These are phyloP conservation scores for Arctium minus DNA, from an alignment of 129 eudicot genomes.

Conservation along the genomic window DNA sequence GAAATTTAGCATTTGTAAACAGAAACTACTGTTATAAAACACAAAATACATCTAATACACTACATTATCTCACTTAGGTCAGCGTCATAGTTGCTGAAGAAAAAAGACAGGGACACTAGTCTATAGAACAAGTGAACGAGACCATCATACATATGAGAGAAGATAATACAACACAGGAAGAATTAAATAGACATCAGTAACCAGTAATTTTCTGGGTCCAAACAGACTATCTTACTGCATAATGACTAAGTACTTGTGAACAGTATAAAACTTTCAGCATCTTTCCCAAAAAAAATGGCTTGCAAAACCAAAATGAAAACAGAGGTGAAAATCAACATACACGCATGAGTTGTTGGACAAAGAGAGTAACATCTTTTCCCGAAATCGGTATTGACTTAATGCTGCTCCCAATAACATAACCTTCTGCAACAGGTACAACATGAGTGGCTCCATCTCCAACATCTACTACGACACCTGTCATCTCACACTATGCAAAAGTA, in stretches of 20 bases:
- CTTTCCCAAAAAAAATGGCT: neutral
- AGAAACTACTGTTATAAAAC: too few species aligned
- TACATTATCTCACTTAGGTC: too few species aligned
- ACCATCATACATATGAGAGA: too few species aligned
- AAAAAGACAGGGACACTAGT: too few species aligned
- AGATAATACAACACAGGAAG: too few species aligned
- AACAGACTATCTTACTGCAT: neutral
- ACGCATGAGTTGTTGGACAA: slow-evolving; percentile 88
- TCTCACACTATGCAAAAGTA: slow-evolving; percentile 74
- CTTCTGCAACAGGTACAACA: slow-evolving; percentile 98
- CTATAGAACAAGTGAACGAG: too few species aligned
- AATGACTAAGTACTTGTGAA: too few species aligned
- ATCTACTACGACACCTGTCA: slow-evolving; percentile 99
- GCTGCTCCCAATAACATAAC: slow-evolving; percentile 98
- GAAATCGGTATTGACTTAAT: slow-evolving; percentile 82
- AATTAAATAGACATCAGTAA: too few species aligned
- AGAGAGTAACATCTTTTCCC: slow-evolving; percentile 81
- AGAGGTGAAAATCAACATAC: slow-evolving; percentile 39
- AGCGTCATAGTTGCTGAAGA: too few species aligned
- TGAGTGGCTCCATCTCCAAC: slow-evolving; percentile 96
- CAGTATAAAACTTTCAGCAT: too few species aligned
- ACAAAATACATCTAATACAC: too few species aligned
- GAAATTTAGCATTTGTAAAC: too few species aligned
- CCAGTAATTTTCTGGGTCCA: neutral
- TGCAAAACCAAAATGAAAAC: slow-evolving; percentile 1